phyloP scores from a whole-genome alignment of 768 basidiomycete species.

The Tricholoma matsutake region DNA sequence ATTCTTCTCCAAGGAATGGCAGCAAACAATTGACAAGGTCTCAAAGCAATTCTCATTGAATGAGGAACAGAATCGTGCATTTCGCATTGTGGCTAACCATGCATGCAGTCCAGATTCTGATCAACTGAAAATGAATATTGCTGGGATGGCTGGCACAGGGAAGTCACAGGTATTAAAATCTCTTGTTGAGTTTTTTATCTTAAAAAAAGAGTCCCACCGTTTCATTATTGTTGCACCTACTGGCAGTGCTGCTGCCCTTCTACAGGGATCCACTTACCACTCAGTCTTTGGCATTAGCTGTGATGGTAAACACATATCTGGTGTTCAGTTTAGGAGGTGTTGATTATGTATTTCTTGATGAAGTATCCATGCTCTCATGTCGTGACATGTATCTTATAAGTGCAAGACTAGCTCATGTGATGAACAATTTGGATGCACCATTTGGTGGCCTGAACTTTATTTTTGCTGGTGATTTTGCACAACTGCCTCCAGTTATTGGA shows the following conservation, averaged over 20 bases:
- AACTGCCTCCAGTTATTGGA: conserved; percentile 33
- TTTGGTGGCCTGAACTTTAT: conserved; percentile 40
- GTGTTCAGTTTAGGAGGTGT: no score
- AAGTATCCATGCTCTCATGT: conserved; percentile 39
- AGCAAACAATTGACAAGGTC: conserved; percentile 2
- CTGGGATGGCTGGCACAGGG: conserved; percentile 32
- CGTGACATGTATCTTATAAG: no score
- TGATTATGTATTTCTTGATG: conserved; percentile 32
- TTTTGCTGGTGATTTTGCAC: conserved; percentile 45
- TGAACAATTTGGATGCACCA: conserved; percentile 13
- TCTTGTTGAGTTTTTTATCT: no score
- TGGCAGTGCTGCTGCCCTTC: conserved; percentile 27
- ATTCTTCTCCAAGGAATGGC: not conserved
- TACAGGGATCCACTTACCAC: no score
- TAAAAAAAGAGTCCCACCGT: conserved; percentile 16
- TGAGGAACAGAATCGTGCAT: conserved; percentile 29
- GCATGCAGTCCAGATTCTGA: not conserved
- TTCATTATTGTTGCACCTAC: conserved; percentile 30
- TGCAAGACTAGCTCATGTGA: no score
- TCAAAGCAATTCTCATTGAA: conserved; percentile 20
- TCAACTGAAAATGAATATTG: conserved; percentile 28
- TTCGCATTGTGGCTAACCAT: conserved; percentile 25
- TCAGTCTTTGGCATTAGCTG: no score
- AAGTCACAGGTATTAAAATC: no score
- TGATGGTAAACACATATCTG: not conserved